Conservation (phyloP, 106 monocot genomes). For the Platanthera guangdongensis region DNA sequence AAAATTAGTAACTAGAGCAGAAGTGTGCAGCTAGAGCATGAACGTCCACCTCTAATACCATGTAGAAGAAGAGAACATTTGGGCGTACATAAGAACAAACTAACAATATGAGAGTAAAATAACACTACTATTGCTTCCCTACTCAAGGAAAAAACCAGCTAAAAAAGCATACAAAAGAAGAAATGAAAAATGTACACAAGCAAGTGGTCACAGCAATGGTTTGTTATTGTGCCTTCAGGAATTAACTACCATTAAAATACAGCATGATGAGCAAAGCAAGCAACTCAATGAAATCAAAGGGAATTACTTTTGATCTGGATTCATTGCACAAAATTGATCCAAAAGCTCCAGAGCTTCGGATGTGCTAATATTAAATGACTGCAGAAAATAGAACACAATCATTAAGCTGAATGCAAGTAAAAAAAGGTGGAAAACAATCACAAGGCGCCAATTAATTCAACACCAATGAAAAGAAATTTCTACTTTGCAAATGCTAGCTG, state of each 20-base stretch:
- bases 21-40: too few relatives aligned
- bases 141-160: neutral
- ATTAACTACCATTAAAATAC: neutral
- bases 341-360: conserved; percentile 24
- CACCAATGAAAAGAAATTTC: neutral
- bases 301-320: conserved; percentile 25
- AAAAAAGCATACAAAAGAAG: neutral
- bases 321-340: conserved; percentile 24
- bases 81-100: too few relatives aligned
- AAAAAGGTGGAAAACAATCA: neutral
- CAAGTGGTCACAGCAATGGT: neutral
- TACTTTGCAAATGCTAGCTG: neutral
- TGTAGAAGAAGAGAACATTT: too few relatives aligned
- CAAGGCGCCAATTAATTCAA: neutral
- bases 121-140: neutral
- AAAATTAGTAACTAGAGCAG: too few relatives aligned
- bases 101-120: too few relatives aligned
- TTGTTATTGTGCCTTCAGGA: neutral
- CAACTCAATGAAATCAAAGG: neutral
- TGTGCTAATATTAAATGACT: conserved; percentile 18
- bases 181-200: neutral
- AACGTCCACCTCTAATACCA: too few relatives aligned
- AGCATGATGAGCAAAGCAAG: neutral
- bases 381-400: neutral
- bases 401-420: conserved; percentile 1